These are phyloP conservation scores for Tulasnella calospora DNA, from an alignment of 768 basidiomycete species.

Conservation along the genomic window DNA sequence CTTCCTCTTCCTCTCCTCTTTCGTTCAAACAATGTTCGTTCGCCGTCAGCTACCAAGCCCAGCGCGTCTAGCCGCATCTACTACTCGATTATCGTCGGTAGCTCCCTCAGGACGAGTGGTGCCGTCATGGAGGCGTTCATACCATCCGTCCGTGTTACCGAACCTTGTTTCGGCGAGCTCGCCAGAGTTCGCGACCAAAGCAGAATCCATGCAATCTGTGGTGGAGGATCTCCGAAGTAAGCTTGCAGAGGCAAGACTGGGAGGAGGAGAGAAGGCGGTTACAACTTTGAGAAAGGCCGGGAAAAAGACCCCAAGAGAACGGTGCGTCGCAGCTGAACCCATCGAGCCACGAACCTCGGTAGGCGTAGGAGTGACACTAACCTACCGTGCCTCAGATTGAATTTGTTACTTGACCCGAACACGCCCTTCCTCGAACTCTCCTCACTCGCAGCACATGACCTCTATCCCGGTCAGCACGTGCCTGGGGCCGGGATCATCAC, in stretches of 20 bases:
- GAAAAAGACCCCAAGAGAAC: conserved; percentile 77
- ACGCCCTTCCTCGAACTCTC: conserved; percentile 89
- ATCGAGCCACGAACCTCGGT: neutral
- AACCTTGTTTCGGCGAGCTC: conserved; percentile 63
- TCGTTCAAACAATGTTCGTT: too few species aligned
- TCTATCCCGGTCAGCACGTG: conserved; percentile 66
- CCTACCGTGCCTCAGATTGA: conserved; percentile 46
- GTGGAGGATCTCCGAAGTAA: conserved; percentile 61
- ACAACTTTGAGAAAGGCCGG: conserved; percentile 71
- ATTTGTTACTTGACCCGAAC: conserved; percentile 71
- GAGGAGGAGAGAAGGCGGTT: conserved; percentile 70
- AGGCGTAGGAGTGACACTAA: neutral
- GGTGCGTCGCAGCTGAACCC: conserved; percentile 43
- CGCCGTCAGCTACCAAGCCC: too few species aligned
- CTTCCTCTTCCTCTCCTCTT: too few species aligned
- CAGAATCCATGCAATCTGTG: conserved; percentile 63
- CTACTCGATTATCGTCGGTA: too few species aligned
- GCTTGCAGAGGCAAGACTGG: conserved; percentile 54
- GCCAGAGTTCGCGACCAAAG: conserved; percentile 64
- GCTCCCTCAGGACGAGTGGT: neutral
- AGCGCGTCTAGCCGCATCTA: too few species aligned
- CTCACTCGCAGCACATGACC: conserved; percentile 76
- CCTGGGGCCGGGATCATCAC: conserved; percentile 90
- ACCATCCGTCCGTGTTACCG: conserved; percentile 71
- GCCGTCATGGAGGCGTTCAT: conserved; percentile 36